Evolutionary conservation across 1,139 yeast genomes (phyloP), one percentile per base, ranked within the genome.

Genomic region (Yamadazyma sp.): DNA sequence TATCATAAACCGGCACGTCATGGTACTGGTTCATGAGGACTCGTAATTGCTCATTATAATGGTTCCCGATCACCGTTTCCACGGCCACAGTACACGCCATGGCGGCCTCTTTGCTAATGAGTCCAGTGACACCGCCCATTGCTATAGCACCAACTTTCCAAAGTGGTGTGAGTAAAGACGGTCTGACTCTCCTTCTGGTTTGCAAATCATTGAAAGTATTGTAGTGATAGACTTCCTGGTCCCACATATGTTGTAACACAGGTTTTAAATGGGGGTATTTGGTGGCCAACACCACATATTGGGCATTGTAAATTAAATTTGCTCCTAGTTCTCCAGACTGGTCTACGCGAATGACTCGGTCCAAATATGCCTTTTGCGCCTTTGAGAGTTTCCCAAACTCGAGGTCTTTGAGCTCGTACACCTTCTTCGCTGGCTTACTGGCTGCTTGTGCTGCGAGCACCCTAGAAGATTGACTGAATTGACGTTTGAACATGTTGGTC

Each of bases 261-360:
- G 86, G 85, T 54, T 77, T 80, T 43, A 85, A 64, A 47, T 84
- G 87, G 3, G 95, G 87, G 47, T 77, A 73, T 45, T 81, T 83
- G 44, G 73, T 73, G 11, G 87, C 79, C 41, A 92, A 71, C 2
- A 91, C 89, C 38, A 79, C 69, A 53, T 83, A 87, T 61, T 92
- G 99, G 11, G 98, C 99, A 46, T 83, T 81, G 61, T 92, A 92
- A 42, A 92, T 92, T 53, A 84, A 83, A 61, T 94, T 83, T 2
- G 99, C 99, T 2, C 98, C 99, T n/a, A 92, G 75, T 59, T 92
- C 99, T 29, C 99, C 99, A 1, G 98, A 97, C 61, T 92, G 98
- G 56, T 92, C 98, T 7, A 92, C 98, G 39, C 98, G 72, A 18
- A 92, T 79, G 1, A 83, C 82, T 43, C 92, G 66, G 42, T 87